These are phyloP conservation scores for Claviceps sp. DNA, from an alignment of 2,329 filamentous ascomycete genomes.

Conservation along the genomic window DNA sequence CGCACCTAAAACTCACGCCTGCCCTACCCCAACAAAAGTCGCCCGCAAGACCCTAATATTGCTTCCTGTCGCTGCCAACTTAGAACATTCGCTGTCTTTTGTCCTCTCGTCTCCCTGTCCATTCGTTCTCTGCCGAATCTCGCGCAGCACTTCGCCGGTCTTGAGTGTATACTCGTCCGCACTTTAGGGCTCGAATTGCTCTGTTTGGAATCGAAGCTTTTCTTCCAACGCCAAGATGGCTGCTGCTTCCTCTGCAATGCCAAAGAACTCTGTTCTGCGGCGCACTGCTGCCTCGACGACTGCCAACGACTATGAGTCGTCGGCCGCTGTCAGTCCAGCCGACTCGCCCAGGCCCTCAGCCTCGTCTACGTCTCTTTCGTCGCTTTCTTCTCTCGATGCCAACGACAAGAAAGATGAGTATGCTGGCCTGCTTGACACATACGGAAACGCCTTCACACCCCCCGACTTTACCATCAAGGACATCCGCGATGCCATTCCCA, in stretches of 20 bases:
- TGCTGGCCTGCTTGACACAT: conserved; percentile 71
- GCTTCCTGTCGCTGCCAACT: neutral
- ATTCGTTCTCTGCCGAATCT: neutral
- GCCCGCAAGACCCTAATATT: neutral
- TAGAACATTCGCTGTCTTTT: neutral
- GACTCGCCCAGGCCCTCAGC: conserved; percentile 50
- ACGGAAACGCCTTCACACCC: conserved; percentile 86
- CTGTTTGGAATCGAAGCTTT: neutral
- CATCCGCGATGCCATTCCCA: conserved; percentile 90
- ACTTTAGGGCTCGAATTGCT: neutral
- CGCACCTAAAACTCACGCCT: neutral
- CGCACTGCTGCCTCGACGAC: conserved; percentile 35
- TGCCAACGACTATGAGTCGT: conserved; percentile 38
- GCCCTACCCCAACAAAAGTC: conserved; percentile 2
- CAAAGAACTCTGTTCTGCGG: conserved; percentile 31
- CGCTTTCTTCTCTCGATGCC: conserved; percentile 54
- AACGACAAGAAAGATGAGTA: conserved; percentile 29
- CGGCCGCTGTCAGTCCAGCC: conserved; percentile 41
- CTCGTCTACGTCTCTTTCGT: conserved; percentile 87
- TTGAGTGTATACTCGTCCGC: neutral
- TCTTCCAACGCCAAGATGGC: conserved; percentile 28
- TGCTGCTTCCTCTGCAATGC: conserved; percentile 28
- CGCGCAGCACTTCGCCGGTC: neutral
- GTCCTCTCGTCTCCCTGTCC: neutral
- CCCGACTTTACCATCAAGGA: conserved; percentile 97